Evolutionary conservation across 2,329 filamentous ascomycete genomes (phyloP).

Genomic region (Scedosporium boydii): DNA sequence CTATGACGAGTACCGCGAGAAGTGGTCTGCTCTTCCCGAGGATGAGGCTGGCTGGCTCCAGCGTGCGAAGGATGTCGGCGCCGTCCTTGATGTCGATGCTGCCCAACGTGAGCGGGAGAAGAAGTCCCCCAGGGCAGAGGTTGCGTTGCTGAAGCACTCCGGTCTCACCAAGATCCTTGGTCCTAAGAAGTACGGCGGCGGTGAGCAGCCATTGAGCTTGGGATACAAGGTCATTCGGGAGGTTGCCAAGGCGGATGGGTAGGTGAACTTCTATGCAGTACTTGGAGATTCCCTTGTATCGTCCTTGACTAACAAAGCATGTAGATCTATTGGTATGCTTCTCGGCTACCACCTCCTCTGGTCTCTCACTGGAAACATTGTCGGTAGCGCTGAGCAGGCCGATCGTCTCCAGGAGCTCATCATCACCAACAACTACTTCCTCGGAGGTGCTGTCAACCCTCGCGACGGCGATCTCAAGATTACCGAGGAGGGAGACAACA

Average conservation of each 20-base stretch:
- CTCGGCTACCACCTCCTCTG: conserved; percentile 57
- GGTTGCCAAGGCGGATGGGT: conserved; percentile 55
- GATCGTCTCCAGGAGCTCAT: conserved; percentile 47
- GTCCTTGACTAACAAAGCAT: neutral
- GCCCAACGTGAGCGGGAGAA: conserved; percentile 25
- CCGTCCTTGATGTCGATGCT: conserved; percentile 24
- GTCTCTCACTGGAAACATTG: conserved; percentile 50
- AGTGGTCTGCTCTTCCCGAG: conserved; percentile 23
- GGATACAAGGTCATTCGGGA: conserved; percentile 52
- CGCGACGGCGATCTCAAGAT: conserved; percentile 53
- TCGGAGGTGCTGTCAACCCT: conserved; percentile 57
- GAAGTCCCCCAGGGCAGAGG: conserved; percentile 29
- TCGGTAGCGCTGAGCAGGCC: conserved; percentile 50
- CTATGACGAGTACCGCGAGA: conserved; percentile 24
- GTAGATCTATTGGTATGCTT: conserved; percentile 52
- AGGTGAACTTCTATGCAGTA: neutral
- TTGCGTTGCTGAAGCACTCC: conserved; percentile 30
- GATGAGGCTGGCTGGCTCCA: conserved; percentile 26
- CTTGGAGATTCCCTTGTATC: neutral
- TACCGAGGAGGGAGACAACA: conserved; percentile 38
- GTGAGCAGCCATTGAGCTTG: conserved; percentile 33
- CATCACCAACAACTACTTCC: conserved; percentile 54
- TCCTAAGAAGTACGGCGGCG: conserved; percentile 30
- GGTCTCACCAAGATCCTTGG: conserved; percentile 29
- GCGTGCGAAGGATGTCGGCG: conserved; percentile 27